Base-by-base conservation (phyloP, 257 asterid species). In the Apocynum venetum region DNA sequence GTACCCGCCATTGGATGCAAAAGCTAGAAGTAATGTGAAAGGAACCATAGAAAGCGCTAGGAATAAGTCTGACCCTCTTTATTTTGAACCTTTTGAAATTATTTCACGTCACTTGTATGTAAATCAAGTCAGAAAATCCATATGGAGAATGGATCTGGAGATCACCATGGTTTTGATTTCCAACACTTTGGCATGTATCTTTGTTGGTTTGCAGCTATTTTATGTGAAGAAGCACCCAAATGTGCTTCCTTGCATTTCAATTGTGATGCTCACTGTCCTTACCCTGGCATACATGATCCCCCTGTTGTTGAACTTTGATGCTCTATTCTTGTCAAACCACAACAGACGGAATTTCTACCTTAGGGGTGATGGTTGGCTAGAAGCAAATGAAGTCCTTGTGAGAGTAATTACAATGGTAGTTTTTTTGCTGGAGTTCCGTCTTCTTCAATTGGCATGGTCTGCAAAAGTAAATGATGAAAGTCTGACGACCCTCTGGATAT, bases 111-210 rank as follows among this genome's bases (percentile, higher is more conserved):
- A 97, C 63, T 73, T 92, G 35, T 92, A 92, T 66, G 43, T 76
- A 44, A 89, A 84, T 52, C 92, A 92, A 88, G 97, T 90, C 75
- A 89, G 79, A 82, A 89, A 89, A 61, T 91, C 97, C 53, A 78
- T 92, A 53, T 92, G 96, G 95, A 89, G 91, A 78, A 91, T 92
- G 92, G 98, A 94, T 88, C 85, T 94, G 80, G 98, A 94, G 88
- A 86, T 92, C 85, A 85, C 95, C 36, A 86, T 92, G 93, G 92
- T 94, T 76, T 88, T 94, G 38, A 74, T 91, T 83, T 91, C 98
- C 84, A 89, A 79, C 83, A 87, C 98, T 1, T 88, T 94, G 74
- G 85, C 88, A 13, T 92, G 98, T 53, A 69, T 91, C 74, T 91
- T 89, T 83, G 80, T 89, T 48, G 89, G 86, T 70, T 83, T 94